Conservation (phyloP, 345 rosid genomes). For the Salix viminalis region DNA sequence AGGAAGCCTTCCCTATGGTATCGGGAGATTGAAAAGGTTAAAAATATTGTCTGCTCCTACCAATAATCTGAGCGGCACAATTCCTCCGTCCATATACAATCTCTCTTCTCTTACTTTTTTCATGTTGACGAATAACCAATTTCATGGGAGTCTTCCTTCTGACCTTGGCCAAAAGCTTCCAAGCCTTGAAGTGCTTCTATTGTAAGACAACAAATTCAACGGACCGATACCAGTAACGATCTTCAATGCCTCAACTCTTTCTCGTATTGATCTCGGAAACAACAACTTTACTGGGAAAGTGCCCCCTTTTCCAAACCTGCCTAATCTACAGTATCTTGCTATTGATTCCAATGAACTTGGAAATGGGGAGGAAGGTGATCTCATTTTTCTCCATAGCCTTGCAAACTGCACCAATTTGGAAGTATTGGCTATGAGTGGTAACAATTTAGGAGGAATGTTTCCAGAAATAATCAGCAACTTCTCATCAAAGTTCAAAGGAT, state of each 20-base stretch:
- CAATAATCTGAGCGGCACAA: background rate
- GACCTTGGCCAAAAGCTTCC: conserved; percentile 13
- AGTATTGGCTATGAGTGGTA: accelerated
- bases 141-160: background rate
- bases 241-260: conserved; percentile 20
- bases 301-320: background rate
- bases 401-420: conserved; percentile 7
- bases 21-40: background rate
- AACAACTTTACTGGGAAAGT: conserved; percentile 11
- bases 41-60: accelerated
- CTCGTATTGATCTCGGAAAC: accelerated
- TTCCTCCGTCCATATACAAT: conserved; percentile 5
- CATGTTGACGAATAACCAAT: conserved; percentile 11
- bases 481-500: accelerated
- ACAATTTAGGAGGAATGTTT: conserved; percentile 15
- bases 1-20: background rate
- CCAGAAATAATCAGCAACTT: conserved; percentile 5
- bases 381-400: conserved; percentile 9
- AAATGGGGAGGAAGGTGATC: background rate
- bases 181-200: background rate
- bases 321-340: background rate
- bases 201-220: background rate
- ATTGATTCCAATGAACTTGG: background rate
- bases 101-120: background rate
- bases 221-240: conserved; percentile 22